These are phyloP conservation scores for Globisporangium cylindrosporum DNA, from an alignment of 352 stramenopile genomes.

Conservation along the genomic window DNA sequence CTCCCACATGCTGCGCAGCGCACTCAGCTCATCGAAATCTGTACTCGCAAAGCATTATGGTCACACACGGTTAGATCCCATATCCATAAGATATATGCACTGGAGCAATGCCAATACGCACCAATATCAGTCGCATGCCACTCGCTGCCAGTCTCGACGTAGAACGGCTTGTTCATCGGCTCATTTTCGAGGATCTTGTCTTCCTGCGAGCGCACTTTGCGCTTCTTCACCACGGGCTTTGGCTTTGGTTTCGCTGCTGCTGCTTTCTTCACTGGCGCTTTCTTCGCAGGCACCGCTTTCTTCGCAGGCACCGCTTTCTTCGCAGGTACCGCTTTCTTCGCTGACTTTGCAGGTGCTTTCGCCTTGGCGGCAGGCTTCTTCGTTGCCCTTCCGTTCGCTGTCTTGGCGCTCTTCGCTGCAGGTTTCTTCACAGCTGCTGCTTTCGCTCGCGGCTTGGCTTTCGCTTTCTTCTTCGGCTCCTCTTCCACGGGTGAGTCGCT, in stretches of 20 bases:
- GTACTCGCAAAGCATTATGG: not conserved
- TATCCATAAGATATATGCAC: not conserved
- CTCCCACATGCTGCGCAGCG: conserved; percentile 67
- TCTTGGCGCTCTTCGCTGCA: not conserved
- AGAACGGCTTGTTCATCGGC: conserved; percentile 59
- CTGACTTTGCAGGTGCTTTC: not conserved
- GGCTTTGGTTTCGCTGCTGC: conserved; percentile 21
- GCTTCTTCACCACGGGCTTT: conserved; percentile 33
- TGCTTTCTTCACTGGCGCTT: conserved; percentile 19
- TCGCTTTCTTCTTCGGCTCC: conserved; percentile 12
- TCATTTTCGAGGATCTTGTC: conserved; percentile 62
- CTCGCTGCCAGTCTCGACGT: conserved; percentile 60
- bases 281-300: not conserved
- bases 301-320: too few relatives aligned
- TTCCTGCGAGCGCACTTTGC: conserved; percentile 49
- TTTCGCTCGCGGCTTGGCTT: conserved; percentile 23
- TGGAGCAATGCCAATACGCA: conserved; percentile 1
- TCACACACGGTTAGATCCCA: not conserved
- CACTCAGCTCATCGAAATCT: conserved; percentile 71
- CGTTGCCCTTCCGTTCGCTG: not conserved
- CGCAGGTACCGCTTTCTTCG: not conserved
- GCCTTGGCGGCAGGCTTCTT: conserved; percentile 8
- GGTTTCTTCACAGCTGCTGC: conserved; percentile 13
- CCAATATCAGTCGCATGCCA: conserved; percentile 65
- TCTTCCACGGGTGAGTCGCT: conserved; percentile 1